Evolutionary conservation across 306 rosid species (phyloP), one percentile per base, ranked within the genome.

Genomic region (Crotalaria pallida): DNA sequence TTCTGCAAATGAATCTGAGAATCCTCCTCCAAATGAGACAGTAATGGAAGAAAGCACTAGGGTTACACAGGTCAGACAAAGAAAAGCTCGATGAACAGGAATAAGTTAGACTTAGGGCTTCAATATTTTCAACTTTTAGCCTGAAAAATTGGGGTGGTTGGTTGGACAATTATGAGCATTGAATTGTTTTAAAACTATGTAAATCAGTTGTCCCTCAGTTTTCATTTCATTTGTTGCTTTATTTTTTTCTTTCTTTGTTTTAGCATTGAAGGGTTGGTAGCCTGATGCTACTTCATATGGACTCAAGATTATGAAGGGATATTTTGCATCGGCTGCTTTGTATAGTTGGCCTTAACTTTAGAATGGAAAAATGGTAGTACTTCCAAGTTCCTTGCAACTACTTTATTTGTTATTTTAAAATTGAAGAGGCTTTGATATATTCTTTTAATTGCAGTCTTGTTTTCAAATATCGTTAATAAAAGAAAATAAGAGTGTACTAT

Each of bases 121-220:
- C 51, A 47, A 15, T 62, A 23, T 49, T 63, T 50, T 38, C 59
- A 70, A 48, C 0, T 64, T 68, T 56, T 50, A 36, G 61, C 65
- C 44, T 70, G 34, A 49, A 73, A 79, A 60, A 62, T 68, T 23
- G 68, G 73, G 41, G 27, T 77, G 24, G 81, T 61, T 77, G 24
- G 81, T 61, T 58, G 67, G 63, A 70, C 73, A 70, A 45, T 8
- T 65, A 69, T 79, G 82, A 57, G 71, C 62, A 27, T 80, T 77
- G 77, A 80, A 77, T 67, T 67, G 79, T 21, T 52, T 58, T 71
- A 66, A 63, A 76, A 58, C 58, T 52, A 36, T 88, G 97, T 84
- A 87, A 80, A 87, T 82, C 69, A 63, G 64, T 45, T 78, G 80
- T 65, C 69, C 69, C 67, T 65, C 44, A 60, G 66, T 67, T 66